Base-by-base conservation (phyloP, 2,329 filamentous ascomycete genomes). In the Paecilomyces niveus region DNA sequence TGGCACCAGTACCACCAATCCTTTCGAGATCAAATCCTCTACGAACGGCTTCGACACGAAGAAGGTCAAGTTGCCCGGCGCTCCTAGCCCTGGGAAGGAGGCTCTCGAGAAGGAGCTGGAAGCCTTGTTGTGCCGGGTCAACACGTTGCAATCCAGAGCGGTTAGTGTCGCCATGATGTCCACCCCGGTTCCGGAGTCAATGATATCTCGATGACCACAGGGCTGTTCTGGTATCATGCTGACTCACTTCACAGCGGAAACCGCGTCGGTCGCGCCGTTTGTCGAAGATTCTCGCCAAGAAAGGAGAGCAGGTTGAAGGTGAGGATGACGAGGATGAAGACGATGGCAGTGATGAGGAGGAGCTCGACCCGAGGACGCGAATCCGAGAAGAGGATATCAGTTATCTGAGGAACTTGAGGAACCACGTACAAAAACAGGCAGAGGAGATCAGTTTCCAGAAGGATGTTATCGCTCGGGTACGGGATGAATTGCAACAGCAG, bases 361-460 rank as follows among this genome's bases (percentile, higher is more conserved):
- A 84, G 62, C 74, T 80, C 56, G 69, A 72, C 60, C 39, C 39
- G 18, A 76, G 63, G 67, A 82, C 66, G 67, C 76, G 67, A 72
- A 69, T 79, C 75, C 83, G 90, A 66, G 89, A 92, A 70, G 88
- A 93, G 76, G 89, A 93, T 72, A 87, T 96, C 67, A 87, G 88
- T 74, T 89, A 90, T 63, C 82, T 97, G 65, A 88, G 89, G 68
- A 92, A 96, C 68, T 82, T 97, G 65, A 88, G 89, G 68, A 92
- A 96, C 68, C 91, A 96, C 76, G 89, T 97, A 63, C 90, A 95
- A 71, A 90, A 92, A 72, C 92, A 97, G 78, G 92, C 92, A 58
- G 92, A 95, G 74, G 86, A 96, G 71, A 92, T 97, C 67, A 88
- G 90, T 74, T 89, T 84, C 67, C 92, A 96, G 74, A 89, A 89